Conservation (phyloP, 2,329 filamentous ascomycete genomes). For the Nemania sp. region DNA sequence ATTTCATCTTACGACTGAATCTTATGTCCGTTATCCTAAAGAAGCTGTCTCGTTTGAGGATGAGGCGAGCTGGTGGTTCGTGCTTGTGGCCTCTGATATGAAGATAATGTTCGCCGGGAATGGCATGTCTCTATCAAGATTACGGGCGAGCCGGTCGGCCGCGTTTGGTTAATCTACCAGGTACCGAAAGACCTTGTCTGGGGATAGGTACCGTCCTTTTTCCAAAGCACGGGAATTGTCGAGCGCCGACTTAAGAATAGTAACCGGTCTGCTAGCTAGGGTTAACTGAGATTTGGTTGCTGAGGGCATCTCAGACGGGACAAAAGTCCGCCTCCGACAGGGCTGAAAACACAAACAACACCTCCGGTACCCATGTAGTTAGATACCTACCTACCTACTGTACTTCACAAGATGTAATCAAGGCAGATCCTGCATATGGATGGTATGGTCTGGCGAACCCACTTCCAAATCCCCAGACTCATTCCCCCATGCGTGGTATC, state of each 20-base stretch:
- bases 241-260: slow-evolving; percentile 3
- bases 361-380: background rate
- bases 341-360: slow-evolving; percentile 26
- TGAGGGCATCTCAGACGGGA: slow-evolving; percentile 14
- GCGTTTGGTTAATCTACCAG: slow-evolving; percentile 19
- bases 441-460: slow-evolving; percentile 1
- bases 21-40: too few relatives aligned
- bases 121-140: slow-evolving; percentile 23
- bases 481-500: slow-evolving; percentile 4
- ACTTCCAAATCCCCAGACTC: slow-evolving; percentile 17
- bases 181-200: slow-evolving; percentile 19
- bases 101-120: slow-evolving; percentile 18
- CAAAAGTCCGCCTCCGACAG: slow-evolving; percentile 25
- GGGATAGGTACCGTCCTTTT: background rate
- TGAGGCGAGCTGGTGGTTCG: background rate
- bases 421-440: background rate
- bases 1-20: too few relatives aligned
- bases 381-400: too few relatives aligned
- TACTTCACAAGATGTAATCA: too few relatives aligned
- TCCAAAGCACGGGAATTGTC: background rate
- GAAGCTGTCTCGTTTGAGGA: background rate
- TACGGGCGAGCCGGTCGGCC: slow-evolving; percentile 10
- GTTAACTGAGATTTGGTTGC: slow-evolving; percentile 22
- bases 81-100: background rate
- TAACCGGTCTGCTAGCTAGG: slow-evolving; percentile 1